Evolutionary conservation across 2,329 filamentous ascomycete genomes (phyloP), one percentile per base, ranked within the genome.

Genomic region (Aspergillus phoenicis): DNA sequence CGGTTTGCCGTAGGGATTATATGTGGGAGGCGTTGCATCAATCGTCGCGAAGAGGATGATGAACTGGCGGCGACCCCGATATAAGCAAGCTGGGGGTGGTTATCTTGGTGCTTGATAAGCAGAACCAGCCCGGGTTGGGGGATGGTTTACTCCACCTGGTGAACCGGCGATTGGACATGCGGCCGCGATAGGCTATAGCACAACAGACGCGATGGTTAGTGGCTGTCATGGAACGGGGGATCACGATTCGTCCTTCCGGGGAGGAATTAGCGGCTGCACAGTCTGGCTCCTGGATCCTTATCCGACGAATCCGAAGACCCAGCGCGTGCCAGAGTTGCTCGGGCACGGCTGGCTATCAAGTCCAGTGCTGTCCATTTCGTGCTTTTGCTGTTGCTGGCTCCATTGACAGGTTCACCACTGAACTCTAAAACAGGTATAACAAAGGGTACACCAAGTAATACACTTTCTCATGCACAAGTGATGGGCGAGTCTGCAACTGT

Each of bases 41-140:
- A 49, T 26, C 7, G 11, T 28, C 1, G 24, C 7, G 24, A 26
- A 2, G 7, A 17, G 15, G 15, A 30, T n/a, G n/a, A 3, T 28
- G n/a, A 6, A 17, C 24, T 24, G 47, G 26, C 47, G 26, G 47
- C n/a, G 8, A 33, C 13, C 10, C 11, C n/a, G 24, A 45, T 56
- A 41, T 56, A 56, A 30, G 38, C 20, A 41, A 20, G 28, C 26
- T 22, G 26, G 53, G 13, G 39, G 39, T 38, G 39, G 53, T 56
- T 56, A 56, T 56, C 53, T 43, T 15, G 11, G 39, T 56, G 53
- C 53, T 56, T 56, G 53, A 56, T 56, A 56, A 56, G 53, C 53
- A 56, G 13, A 30, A 20, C 53, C 26, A 8, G 39, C 7, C 2
- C n/a, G 20, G 39, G 39, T 33, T 56, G 26, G 39, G 15, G 26